Base-by-base conservation (phyloP, 192 early-diverging fungal genomes). In the Coemansia sp. region DNA sequence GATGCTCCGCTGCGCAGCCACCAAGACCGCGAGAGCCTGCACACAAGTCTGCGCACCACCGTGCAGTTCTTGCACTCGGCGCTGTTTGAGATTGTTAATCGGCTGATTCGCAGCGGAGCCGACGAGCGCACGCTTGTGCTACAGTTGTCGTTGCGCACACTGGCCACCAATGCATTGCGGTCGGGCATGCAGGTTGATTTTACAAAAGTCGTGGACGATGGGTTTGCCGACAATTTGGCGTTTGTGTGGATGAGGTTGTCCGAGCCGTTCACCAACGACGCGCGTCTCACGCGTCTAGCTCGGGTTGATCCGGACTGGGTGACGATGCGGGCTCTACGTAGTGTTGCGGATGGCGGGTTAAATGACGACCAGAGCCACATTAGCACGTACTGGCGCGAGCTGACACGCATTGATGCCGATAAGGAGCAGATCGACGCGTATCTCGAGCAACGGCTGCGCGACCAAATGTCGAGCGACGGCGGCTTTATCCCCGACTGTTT, bases 401-500 rank as follows among this genome's bases (percentile, higher is more conserved):
- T 88, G 50, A 97, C 95, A 0, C 86, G 89, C 27, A 87, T 97
- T 58, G 89, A 88, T 64, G 88, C 89, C 32, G 87, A 88, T 62
- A 82, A 92, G 68, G 82, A 86, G 39, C 55, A 78, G 41, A 84
- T 85, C 10, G 90, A 93, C 52, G 74, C 70, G 18, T 90, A 90
- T 55, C 75, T 87, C 12, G 54, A 77, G 29, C 62, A 47, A 11
- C 61, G 16, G 10, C 14, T 29, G 2, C 23, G 20, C 1, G 32
- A 5, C n/a, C 39, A 26, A 22, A 32, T 23, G 47, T 7, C 52
- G 0, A 35, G 19, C 22, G 20, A 22, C 75, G 26, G 62, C 18
- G 32, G 24, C 65, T 98, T 98, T 66, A 92, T 97, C 38, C 86
- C 94, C 2, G 93, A 97, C 62, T 83, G 91, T 18, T 97, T 98